These are phyloP conservation scores for Termitomyces sp. DNA, from an alignment of 768 basidiomycete genomes.

Conservation along the genomic window DNA sequence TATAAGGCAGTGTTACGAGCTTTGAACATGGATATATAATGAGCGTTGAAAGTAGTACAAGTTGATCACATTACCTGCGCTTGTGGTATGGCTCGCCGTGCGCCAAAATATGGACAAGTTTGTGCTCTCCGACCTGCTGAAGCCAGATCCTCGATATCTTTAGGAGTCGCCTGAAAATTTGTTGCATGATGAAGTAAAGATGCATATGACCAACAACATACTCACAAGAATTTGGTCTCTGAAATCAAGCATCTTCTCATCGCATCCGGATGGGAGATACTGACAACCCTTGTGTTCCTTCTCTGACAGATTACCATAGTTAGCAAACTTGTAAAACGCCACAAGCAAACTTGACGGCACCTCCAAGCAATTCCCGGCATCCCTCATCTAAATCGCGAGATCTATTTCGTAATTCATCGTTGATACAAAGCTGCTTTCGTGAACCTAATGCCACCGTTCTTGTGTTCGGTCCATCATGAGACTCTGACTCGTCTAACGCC, in stretches of 20 bases:
- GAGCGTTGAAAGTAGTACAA: neutral
- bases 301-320: conserved; percentile 28
- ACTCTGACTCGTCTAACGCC: conserved; percentile 21
- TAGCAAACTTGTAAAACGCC: neutral
- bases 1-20: conserved; percentile 93
- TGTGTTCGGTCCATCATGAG: conserved; percentile 17
- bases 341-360: conserved; percentile 27
- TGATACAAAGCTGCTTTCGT: conserved; percentile 89
- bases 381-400: conserved; percentile 78
- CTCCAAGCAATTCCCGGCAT: conserved; percentile 75
- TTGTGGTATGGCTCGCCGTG: conserved; percentile 80
- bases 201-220: conserved; percentile 4
- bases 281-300: conserved; percentile 68
- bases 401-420: conserved; percentile 64
- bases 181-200: neutral
- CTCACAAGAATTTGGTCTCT: conserved; percentile 81
- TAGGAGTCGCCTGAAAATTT: conserved; percentile 64
- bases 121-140: conserved; percentile 57
- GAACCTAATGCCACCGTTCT: conserved; percentile 86
- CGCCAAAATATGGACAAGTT: conserved; percentile 92
- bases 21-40: conserved; percentile 20
- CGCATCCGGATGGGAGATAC: conserved; percentile 64
- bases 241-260: conserved; percentile 72
- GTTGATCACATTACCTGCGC: conserved; percentile 57
- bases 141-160: conserved; percentile 93